Base-by-base conservation (phyloP, 2,329 filamentous ascomycete species). In the Colletotrichum orchidophilum region DNA sequence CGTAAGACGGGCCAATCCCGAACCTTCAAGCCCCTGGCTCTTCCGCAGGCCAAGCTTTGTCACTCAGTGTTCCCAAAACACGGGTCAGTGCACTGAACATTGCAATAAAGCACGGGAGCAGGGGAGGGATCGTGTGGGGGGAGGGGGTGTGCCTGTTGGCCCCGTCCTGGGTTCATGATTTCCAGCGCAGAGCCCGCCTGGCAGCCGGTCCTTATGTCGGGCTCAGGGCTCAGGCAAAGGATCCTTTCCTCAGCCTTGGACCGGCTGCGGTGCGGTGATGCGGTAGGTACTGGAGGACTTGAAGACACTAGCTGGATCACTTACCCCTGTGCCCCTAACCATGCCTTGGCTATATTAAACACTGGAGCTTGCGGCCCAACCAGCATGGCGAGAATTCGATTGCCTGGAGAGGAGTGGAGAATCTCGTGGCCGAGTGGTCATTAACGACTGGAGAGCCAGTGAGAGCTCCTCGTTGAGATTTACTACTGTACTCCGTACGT, bases 1-100 rank as follows among this genome's bases (percentile, higher is more conserved):
- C 67, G 67, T 70, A 70, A 61, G 18, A 12, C 24, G 6, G 53
- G 42, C 67, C 63, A 70, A 66, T 70, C 35, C 46, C n/a, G 15
- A 6, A 46, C 24, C 26, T 24, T 33, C 33, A 57, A 29, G 24
- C 24, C 31, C 26, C 39, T 29, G 27, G 15, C 33, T 21, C 26
- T 27, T 33, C 18, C 26, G 12, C 15, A n/a, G 31, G 42, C 61
- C 54, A 69, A 69, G 61, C 66, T 65, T 65, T 57, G 39, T 55
- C 54, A n/a, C 27, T 53, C 21, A 24, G 53, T 29, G 12, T 49
- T 27, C 29, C 53, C 42, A 39, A 33, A 66, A 58, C n/a, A 29
- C 15, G 35, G 35, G 57, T 35, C 54, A 53, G 26, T 49, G 57
- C 57, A 46, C 57, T 39, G 39, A 49, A 49, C 26, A 26, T 57